Evolutionary conservation across 768 basidiomycete genomes (phyloP).

Genomic region (Boletus insuetus): DNA sequence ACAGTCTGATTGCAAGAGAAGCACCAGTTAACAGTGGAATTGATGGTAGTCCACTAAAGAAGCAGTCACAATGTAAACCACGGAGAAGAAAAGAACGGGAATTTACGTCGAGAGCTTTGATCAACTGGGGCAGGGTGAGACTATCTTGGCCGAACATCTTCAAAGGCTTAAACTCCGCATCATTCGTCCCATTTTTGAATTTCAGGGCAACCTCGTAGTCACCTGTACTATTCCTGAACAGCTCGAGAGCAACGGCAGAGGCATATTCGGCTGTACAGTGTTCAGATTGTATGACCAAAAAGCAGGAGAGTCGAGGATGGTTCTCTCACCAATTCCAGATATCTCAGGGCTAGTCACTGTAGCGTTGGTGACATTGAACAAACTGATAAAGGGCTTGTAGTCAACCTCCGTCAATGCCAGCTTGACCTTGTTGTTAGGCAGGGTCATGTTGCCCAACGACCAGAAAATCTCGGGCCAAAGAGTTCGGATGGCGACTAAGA

Average conservation of each 20-base stretch:
- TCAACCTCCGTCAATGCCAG: conserved; percentile 73
- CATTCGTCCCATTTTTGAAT: conserved; percentile 74
- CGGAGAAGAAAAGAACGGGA: background rate
- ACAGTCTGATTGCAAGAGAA: conserved; percentile 34
- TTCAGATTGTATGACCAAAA: background rate
- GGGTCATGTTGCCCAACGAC: conserved; percentile 73
- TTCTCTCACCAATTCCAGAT: conserved; percentile 58
- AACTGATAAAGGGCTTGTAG: conserved; percentile 86
- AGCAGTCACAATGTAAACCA: background rate
- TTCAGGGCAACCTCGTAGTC: conserved; percentile 73
- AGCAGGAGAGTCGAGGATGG: background rate
- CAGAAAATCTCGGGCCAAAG: conserved; percentile 67
- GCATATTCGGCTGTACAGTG: conserved; percentile 62
- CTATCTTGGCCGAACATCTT: conserved; percentile 57
- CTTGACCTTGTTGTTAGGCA: conserved; percentile 71
- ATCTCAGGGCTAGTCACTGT: conserved; percentile 48
- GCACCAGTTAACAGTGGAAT: conserved; percentile 34
- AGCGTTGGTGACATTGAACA: conserved; percentile 77
- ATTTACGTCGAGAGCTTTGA: conserved; percentile 19
- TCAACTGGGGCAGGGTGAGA: conserved; percentile 19
- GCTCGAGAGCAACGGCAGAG: conserved; percentile 71
- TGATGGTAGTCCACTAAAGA: conserved; percentile 26
- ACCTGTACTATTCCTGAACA: conserved; percentile 58
- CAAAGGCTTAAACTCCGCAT: conserved; percentile 53
- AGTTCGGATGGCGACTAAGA: conserved; percentile 74